Base-by-base conservation (phyloP, 2,329 filamentous ascomycete genomes). In the Pezicula carpinea region DNA sequence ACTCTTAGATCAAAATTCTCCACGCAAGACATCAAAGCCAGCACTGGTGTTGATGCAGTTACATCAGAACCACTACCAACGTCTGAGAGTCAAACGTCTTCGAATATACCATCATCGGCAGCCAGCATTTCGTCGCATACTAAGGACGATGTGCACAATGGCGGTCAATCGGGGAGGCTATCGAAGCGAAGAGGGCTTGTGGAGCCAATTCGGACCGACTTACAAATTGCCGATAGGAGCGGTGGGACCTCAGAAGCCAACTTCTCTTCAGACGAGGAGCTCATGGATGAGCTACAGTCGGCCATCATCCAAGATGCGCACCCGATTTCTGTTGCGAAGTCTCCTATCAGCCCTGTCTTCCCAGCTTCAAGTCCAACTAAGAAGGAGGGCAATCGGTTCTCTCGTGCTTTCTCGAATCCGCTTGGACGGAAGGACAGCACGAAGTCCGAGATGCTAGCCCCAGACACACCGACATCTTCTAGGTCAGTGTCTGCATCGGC, bases 271-370 rank as follows among this genome's bases (percentile, higher is more conserved):
- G 87, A 92, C 63, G 88, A 93, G 60, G 85, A 82, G 14, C 79
- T 91, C 52, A 86, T 95, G 79, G 87, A 95, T 48, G 90, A 95
- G 67, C 70, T 95, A 46, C 86, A 89, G 58, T 86, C 81, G 46
- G 90, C 89, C 22, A 90, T 85, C 2, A 71, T 95, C 15, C 79
- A 93, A 61, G 82, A 96, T 68, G 89, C 89, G n/a, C 85, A 84
- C 61, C 85, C 88, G 2, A 80, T 95, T 53, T 77, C 79, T 2
- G 82, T 93, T 7, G 82, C 86, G 18, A 91, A 90, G 64, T 89
- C 89, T n/a, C 88, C 90, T n/a, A 79, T 86, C 35, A 84, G 79
- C 13, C 79, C 86, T 0, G 76, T 82, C 44, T 79, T 80, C 53
- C 67, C 74, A 26, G 63, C 53, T 60, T 59, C 49, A 51, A 55